Conservation (phyloP, 805 yeast genomes). For the Tetrapisispora fleetii region DNA sequence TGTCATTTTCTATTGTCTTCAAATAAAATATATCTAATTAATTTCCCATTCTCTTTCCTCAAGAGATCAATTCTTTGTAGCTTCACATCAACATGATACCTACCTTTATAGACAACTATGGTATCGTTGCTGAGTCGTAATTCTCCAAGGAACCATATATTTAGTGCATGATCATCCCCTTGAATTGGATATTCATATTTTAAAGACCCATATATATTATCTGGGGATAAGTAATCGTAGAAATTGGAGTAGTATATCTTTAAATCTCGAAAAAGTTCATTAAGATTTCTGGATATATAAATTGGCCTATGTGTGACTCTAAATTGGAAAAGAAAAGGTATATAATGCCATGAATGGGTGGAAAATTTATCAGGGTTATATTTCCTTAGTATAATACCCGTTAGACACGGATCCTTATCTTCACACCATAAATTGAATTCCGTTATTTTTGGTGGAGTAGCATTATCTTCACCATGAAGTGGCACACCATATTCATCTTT, state of each 20-base stretch:
- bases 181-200: slow-evolving; percentile 23
- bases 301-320: slow-evolving; percentile 19
- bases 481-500: slow-evolving; percentile 27
- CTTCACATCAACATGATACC: slow-evolving; percentile 25
- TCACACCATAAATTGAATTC: slow-evolving; percentile 26
- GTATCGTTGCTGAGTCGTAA: slow-evolving; percentile 16
- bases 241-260: slow-evolving; percentile 19
- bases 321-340: slow-evolving; percentile 21
- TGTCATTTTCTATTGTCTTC: slow-evolving; percentile 9
- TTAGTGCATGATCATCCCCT: slow-evolving; percentile 18
- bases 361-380: slow-evolving; percentile 3
- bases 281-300: slow-evolving; percentile 9
- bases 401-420: slow-evolving; percentile 24
- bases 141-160: slow-evolving; percentile 26
- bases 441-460: slow-evolving; percentile 12
- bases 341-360: slow-evolving; percentile 16
- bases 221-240: slow-evolving; percentile 20
- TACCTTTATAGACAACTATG: slow-evolving; percentile 22
- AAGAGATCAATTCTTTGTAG: slow-evolving; percentile 23
- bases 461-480: slow-evolving; percentile 12
- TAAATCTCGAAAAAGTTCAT: slow-evolving; percentile 11
- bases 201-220: slow-evolving; percentile 17
- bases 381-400: slow-evolving; percentile 18
- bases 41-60: slow-evolving; percentile 19
- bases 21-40: slow-evolving; percentile 22